Evolutionary conservation across 176 grass and related monocot genomes (phyloP).

Genomic region (Lolium perenne): DNA sequence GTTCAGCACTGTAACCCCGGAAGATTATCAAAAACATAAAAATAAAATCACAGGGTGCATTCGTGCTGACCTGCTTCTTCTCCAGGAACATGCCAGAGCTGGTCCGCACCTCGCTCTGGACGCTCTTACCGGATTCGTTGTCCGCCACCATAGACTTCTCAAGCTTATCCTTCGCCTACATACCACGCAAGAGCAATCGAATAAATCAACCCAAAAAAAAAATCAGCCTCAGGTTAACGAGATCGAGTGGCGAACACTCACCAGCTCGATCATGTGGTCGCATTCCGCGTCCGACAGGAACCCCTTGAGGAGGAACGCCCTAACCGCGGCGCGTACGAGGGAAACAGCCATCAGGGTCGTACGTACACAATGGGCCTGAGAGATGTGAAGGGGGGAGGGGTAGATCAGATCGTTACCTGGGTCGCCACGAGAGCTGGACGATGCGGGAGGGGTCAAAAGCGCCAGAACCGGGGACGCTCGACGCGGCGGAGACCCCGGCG

Average conservation of each 20-base stretch:
- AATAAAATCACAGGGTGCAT: conserved; percentile 6
- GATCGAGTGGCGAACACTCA: conserved; percentile 43
- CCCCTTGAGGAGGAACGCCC: conserved; percentile 88
- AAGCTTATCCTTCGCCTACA: conserved; percentile 76
- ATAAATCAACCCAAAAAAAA: neutral
- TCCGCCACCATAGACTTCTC: conserved; percentile 94
- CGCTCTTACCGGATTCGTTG: conserved; percentile 76
- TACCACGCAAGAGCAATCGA: neutral
- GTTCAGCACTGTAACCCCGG: neutral
- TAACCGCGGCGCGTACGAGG: neutral
- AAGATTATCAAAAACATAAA: neutral
- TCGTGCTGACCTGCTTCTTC: conserved; percentile 68
- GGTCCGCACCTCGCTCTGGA: conserved; percentile 72
- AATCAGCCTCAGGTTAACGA: conserved; percentile 11
- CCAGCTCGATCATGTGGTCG: conserved; percentile 78
- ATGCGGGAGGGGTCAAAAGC: conserved; percentile 69
- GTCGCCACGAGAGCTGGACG: conserved; percentile 81
- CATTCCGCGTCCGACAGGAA: conserved; percentile 79
- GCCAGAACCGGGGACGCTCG: neutral
- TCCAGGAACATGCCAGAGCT: conserved; percentile 92
- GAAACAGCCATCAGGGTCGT: conserved; percentile 21
- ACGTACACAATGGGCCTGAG: neutral
- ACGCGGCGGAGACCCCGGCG: neutral
- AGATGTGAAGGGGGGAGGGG: neutral
- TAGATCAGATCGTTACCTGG: conserved; percentile 61